Percentiles rank a stretch among this genome's conserved stretches.
phyloP scores from a whole-genome alignment of 1,139 yeast genomes.

The Fermentozyma sake region DNA sequence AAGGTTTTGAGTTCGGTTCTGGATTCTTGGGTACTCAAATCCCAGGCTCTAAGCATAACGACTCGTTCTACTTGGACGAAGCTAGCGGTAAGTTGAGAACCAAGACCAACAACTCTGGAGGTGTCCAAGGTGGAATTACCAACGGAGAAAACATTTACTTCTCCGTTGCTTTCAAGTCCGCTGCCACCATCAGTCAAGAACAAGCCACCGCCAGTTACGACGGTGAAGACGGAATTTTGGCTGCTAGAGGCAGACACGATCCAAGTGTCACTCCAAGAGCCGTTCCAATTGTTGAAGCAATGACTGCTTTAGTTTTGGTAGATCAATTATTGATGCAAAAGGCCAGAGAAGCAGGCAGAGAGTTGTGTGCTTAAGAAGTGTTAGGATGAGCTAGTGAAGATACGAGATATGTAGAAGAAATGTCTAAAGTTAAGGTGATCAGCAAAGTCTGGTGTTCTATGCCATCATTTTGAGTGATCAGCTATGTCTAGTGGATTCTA shows the following conservation, averaged over 20 bases:
- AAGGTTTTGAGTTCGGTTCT: constrained; percentile 96
- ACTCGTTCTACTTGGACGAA: constrained; percentile 65
- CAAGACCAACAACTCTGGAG: constrained; percentile 89
- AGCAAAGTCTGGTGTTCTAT: too few relatives aligned
- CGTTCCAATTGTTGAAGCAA: constrained; percentile 95
- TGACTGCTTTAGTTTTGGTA: constrained; percentile 90
- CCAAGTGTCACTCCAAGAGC: constrained; percentile 99
- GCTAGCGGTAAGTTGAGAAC: constrained; percentile 65
- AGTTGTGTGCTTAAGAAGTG: too few relatives aligned
- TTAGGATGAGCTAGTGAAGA: too few relatives aligned
- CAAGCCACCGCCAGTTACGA: constrained; percentile 85
- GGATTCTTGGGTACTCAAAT: constrained; percentile 87
- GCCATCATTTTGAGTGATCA: too few relatives aligned
- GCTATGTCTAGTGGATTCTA: too few relatives aligned
- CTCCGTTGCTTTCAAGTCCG: constrained; percentile 94
- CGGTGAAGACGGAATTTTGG: constrained; percentile 80
- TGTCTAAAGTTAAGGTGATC: too few relatives aligned
- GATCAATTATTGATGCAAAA: constrained; percentile 84
- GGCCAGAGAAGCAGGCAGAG: constrained; percentile 73
- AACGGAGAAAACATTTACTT: constrained; percentile 95
- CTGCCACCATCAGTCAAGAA: constrained; percentile 94
- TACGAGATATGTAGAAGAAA: too few relatives aligned
- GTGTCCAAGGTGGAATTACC: constrained; percentile 96
- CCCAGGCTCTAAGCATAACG: constrained; percentile 94
- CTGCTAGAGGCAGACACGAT: constrained; percentile 97